A percentile compares a stretch with the other conserved stretches of the same genome.
phyloP scores from a whole-genome alignment of 805 yeast species.

The Saccharomycopsis sp. region DNA sequence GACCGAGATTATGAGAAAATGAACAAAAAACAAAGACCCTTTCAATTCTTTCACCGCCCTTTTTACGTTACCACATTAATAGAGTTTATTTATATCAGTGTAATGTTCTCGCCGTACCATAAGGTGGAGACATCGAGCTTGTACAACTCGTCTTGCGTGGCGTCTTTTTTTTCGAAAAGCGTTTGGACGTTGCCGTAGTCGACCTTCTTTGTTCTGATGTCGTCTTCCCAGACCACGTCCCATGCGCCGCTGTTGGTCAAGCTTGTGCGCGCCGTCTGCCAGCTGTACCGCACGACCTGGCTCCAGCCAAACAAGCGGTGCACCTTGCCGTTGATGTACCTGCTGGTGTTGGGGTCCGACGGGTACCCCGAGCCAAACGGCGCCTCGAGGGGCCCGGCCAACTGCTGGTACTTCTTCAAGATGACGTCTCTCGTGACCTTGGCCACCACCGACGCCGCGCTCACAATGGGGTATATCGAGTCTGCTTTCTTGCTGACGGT shows the following conservation, averaged over 20 bases:
- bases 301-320: constrained; percentile 86
- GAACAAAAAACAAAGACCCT: too few species aligned
- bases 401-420: constrained; percentile 30
- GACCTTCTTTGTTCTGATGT: constrained; percentile 27
- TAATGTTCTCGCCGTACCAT: constrained; percentile 27
- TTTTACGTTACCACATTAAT: neutral
- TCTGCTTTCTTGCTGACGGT: constrained; percentile 95
- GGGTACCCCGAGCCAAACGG: constrained; percentile 91
- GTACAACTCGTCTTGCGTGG: constrained; percentile 15
- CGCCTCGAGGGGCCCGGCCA: constrained; percentile 21
- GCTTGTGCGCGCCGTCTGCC: constrained; percentile 87
- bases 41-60: constrained; percentile 7
- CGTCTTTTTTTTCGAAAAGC: constrained; percentile 11
- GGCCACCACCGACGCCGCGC: constrained; percentile 92
- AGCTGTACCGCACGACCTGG: constrained; percentile 66
- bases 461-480: constrained; percentile 81
- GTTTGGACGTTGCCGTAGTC: constrained; percentile 24
- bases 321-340: constrained; percentile 57
- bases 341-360: constrained; percentile 77
- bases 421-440: constrained; percentile 86
- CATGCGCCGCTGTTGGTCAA: constrained; percentile 44
- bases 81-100: too few species aligned
- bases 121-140: constrained; percentile 22
- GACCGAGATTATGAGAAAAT: too few species aligned
- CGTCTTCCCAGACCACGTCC: constrained; percentile 52